Evolutionary conservation across 2,329 filamentous ascomycete genomes (phyloP), one percentile per base, ranked within the genome.

Genomic region (Penicillium sumatraense): DNA sequence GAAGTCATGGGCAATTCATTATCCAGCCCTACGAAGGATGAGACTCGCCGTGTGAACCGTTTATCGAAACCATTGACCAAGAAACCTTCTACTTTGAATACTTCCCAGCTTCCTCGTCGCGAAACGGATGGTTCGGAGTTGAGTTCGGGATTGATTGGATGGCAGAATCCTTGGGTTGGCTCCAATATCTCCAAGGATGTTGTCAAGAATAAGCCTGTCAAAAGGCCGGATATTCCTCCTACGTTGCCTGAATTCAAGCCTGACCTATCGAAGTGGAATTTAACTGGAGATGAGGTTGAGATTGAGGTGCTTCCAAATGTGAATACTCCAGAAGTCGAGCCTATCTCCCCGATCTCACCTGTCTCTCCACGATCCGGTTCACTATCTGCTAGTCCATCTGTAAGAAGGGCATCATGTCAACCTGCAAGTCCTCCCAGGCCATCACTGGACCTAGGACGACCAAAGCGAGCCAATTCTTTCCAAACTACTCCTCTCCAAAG

Each of bases 51-150:
- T 50, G 65, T 67, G 24, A 75, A 73, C 48, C 71, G 72, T 51
- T 61, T 75, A 31, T 74, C 73, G 35, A 76, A 75, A 44, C 70
- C 72, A 26, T 62, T 67, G n/a, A 68, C 68, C 11, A 72, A 65
- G 41, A 62, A 61, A 40, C 41, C 63, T 18, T 47, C 54, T 16
- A 57, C 48, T 24, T 47, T 59, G 20, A 61, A 51, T 45, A 49
- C 59, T 18, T 53, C 64, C n/a, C 52, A 48, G 31, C 53, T 58
- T 3, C 21, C 49, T 16, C 51, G 26, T 4, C n/a, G 45, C 4
- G 49, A 58, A 23, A 27, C 48, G 18, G 58, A 65, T 24, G 18
- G 31, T 18, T 38, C 50, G 18, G 48, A 56, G 24, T 24, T 62
- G 20, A 44, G 23, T 27, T 45, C 60, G 7, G 63, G 60, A 2